Evolutionary conservation across 805 yeast genomes (phyloP).

Genomic region (Candida vaughaniae): DNA sequence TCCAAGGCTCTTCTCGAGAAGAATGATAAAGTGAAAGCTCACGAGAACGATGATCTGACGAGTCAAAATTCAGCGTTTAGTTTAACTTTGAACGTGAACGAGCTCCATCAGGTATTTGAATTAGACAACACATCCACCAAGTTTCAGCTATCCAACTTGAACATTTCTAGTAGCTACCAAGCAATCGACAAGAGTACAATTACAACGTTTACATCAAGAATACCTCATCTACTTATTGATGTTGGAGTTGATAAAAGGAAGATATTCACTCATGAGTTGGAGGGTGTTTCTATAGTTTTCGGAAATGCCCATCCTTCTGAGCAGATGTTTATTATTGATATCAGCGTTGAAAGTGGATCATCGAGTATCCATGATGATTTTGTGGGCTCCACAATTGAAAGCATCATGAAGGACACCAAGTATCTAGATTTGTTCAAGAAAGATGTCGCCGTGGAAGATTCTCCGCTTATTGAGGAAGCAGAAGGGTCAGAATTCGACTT

Average conservation of each 20-base stretch:
- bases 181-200: slow-evolving; percentile 1
- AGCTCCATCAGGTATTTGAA: slow-evolving; percentile 5
- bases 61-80: slow-evolving; percentile 6
- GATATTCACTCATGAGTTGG: slow-evolving; percentile 3
- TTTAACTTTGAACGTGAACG: slow-evolving; percentile 11
- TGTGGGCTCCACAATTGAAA: slow-evolving; percentile 1
- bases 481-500: background rate
- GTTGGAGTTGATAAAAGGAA: background rate
- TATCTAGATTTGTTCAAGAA: slow-evolving; percentile 10
- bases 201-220: slow-evolving; percentile 1
- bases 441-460: too few relatives aligned
- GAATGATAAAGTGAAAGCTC: background rate
- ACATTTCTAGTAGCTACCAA: slow-evolving; percentile 1
- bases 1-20: background rate
- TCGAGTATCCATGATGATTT: slow-evolving; percentile 5
- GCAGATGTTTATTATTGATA: slow-evolving; percentile 2
- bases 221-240: background rate
- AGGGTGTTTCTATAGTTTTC: slow-evolving; percentile 7
- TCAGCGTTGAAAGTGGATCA: slow-evolving; percentile 7
- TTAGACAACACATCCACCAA: slow-evolving; percentile 1
- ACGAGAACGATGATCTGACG: background rate
- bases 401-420: slow-evolving; percentile 7
- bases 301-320: slow-evolving; percentile 2
- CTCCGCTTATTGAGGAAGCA: background rate
- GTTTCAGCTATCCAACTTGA: slow-evolving; percentile 3